phyloP scores from a whole-genome alignment of 768 basidiomycete species.

The Trametes sanguinea region DNA sequence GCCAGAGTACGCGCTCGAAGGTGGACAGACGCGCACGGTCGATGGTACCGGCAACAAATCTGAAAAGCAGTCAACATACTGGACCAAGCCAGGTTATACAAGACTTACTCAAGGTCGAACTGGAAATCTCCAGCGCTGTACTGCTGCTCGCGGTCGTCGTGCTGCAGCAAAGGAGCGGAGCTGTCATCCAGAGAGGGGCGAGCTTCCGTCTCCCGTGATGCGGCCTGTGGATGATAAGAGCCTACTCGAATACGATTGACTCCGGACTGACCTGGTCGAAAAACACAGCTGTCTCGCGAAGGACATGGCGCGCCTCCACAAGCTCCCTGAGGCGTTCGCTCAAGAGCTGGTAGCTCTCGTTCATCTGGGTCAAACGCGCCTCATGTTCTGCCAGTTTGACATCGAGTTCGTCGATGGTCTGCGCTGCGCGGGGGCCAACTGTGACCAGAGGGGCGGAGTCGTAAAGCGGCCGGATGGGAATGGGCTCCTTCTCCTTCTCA shows the following conservation, averaged over 20 bases:
- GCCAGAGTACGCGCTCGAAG: slow-evolving; percentile 98
- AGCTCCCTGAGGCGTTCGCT: slow-evolving; percentile 85
- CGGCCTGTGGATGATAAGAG: slow-evolving; percentile 56
- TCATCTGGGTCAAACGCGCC: slow-evolving; percentile 82
- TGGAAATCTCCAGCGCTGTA: slow-evolving; percentile 50
- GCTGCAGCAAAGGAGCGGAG: slow-evolving; percentile 85
- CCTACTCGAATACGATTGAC: background rate
- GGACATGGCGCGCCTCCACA: slow-evolving; percentile 90
- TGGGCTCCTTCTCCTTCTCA: slow-evolving; percentile 77
- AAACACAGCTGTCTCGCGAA: slow-evolving; percentile 94
- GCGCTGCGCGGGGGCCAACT: slow-evolving; percentile 89
- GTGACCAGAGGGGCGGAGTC: slow-evolving; percentile 88
- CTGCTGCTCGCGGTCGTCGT: slow-evolving; percentile 81
- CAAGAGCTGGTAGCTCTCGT: slow-evolving; percentile 86
- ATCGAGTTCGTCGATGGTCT: slow-evolving; percentile 92
- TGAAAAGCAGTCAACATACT: slow-evolving; percentile 30
- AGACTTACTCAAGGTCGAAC: slow-evolving; percentile 85
- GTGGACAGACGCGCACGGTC: slow-evolving; percentile 89
- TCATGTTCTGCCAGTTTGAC: slow-evolving; percentile 87
- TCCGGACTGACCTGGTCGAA: slow-evolving; percentile 73
- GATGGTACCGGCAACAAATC: slow-evolving; percentile 95
- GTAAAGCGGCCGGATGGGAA: slow-evolving; percentile 81
- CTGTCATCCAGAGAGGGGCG: slow-evolving; percentile 91
- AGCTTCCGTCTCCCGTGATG: slow-evolving; percentile 75
- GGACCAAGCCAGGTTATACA: background rate